A percentile compares a stretch with the other conserved stretches of the same genome.
phyloP scores from a whole-genome alignment of 2,329 filamentous ascomycete genomes.

The Talaromyces atroroseus region DNA sequence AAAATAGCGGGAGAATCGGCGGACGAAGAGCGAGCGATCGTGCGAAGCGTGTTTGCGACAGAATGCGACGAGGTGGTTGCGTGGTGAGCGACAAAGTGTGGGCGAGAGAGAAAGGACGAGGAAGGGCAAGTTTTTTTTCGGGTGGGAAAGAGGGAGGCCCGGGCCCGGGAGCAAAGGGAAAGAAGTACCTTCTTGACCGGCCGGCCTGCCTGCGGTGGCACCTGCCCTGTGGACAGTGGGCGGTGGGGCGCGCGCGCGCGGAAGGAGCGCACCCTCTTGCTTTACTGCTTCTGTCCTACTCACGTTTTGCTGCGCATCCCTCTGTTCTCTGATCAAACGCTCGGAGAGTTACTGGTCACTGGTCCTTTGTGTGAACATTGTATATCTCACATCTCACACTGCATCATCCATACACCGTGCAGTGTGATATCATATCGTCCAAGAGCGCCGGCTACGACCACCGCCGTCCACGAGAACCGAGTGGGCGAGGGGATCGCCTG shows the following conservation, averaged over 20 bases:
- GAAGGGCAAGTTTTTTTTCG: constrained; percentile 1
- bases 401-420: no score
- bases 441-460: not conserved
- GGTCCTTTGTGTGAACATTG: no score
- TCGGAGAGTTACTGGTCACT: no score
- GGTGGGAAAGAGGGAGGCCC: constrained; percentile 5
- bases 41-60: not conserved
- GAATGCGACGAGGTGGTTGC: constrained; percentile 12
- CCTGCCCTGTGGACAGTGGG: not conserved
- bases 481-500: not conserved
- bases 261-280: not conserved
- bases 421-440: constrained; percentile 4
- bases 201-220: not conserved
- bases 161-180: not conserved
- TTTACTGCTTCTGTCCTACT: no score
- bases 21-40: constrained; percentile 4
- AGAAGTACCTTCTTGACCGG: constrained; percentile 5
- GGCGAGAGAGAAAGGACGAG: not conserved
- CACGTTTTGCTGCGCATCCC: not conserved
- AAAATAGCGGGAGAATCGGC: not conserved
- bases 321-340: no score
- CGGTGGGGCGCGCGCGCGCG: constrained; percentile 1
- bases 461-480: not conserved
- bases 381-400: no score
- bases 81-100: not conserved